These are phyloP conservation scores for Lotus japonicus DNA, from an alignment of 306 rosid genomes.

Conservation along the genomic window DNA sequence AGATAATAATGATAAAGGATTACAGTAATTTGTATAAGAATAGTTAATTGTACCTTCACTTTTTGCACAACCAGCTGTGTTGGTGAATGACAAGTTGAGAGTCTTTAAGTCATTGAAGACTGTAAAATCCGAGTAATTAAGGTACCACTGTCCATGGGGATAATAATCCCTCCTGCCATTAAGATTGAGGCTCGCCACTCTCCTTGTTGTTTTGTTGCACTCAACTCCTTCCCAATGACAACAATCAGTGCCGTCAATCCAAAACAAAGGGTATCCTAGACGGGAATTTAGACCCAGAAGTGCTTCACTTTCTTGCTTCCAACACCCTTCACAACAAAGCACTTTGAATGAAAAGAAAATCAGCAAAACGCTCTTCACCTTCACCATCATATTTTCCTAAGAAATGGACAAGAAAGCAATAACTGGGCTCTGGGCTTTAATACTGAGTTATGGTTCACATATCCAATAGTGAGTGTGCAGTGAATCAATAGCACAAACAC, in stretches of 20 bases:
- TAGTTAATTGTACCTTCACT: background rate
- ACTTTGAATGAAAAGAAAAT: background rate
- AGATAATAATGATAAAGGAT: background rate
- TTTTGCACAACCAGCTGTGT: background rate
- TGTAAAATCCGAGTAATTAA: background rate
- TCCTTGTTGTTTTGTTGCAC: background rate
- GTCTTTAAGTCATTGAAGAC: constrained; percentile 5
- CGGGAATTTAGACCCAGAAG: background rate
- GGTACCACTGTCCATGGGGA: background rate
- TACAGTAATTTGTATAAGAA: background rate
- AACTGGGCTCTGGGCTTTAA: too few species aligned
- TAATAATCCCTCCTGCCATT: fast-evolving
- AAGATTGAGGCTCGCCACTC: background rate
- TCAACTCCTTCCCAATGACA: constrained; percentile 6
- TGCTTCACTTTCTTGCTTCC: constrained; percentile 11
- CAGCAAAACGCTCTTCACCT: background rate
- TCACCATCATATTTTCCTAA: too few species aligned
- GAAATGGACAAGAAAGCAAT: too few species aligned
- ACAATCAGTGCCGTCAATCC: background rate
- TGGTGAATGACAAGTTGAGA: background rate
- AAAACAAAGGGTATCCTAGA: background rate
- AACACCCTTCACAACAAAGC: constrained; percentile 10
- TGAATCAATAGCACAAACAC: too few species aligned
- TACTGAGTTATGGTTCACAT: too few species aligned
- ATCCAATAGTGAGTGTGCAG: too few species aligned